Evolutionary conservation across 108 stramenopile genomes (phyloP).

Genomic region (Pseudonitzschia multiseries): DNA sequence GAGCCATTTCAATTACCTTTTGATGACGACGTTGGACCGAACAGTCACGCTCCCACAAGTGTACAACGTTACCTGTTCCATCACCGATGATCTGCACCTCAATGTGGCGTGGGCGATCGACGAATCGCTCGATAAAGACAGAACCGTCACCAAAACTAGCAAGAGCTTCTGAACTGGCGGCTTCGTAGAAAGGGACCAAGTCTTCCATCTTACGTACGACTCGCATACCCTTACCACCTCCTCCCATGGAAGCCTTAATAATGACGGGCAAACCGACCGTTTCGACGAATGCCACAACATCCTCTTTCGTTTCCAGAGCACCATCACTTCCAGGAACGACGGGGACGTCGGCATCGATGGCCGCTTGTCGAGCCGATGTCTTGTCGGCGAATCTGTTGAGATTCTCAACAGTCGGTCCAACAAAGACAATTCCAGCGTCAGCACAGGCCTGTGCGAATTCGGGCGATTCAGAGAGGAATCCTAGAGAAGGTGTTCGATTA

Average conservation of each 20-base stretch:
- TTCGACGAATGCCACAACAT: conserved; percentile 62
- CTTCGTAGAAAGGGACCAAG: conserved; percentile 57
- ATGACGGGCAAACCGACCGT: conserved; percentile 85
- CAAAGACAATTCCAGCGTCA: conserved; percentile 80
- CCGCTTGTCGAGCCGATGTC: conserved; percentile 78
- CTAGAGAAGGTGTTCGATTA: not conserved
- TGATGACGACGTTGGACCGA: conserved; percentile 95
- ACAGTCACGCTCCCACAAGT: conserved; percentile 89
- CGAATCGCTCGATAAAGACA: conserved; percentile 83
- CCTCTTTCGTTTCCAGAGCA: conserved; percentile 34
- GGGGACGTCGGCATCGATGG: conserved; percentile 74
- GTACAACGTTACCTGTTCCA: conserved; percentile 89
- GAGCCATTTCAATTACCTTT: conserved; percentile 97
- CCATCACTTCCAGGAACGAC: conserved; percentile 89
- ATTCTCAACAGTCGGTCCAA: conserved; percentile 84
- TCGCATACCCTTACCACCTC: conserved; percentile 96
- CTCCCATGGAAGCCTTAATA: conserved; percentile 89
- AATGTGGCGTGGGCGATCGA: conserved; percentile 90
- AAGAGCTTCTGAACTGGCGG: conserved; percentile 73
- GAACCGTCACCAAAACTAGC: conserved; percentile 82
- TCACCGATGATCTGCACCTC: conserved; percentile 97
- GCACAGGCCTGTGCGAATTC: conserved; percentile 76
- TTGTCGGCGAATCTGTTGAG: conserved; percentile 85
- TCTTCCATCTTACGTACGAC: conserved; percentile 68
- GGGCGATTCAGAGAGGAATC: conserved; percentile 80